Evolutionary conservation across 169 alveolate species (phyloP), one percentile per base, ranked within the genome.

Genomic region (Eimeria praecox): DNA sequence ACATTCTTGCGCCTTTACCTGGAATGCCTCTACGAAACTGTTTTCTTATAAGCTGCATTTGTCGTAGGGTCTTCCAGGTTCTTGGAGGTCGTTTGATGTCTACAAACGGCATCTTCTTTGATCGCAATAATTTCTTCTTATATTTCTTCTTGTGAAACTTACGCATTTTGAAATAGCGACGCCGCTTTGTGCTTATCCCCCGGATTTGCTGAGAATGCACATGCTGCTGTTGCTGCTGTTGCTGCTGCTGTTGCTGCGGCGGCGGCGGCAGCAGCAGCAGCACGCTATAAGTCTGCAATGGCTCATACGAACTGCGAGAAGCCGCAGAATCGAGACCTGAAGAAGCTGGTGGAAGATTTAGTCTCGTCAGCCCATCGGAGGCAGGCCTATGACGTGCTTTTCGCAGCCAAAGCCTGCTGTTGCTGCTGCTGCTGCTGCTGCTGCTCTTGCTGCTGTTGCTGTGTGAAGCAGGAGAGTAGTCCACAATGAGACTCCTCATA

Each of bases 111-210:
- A 92, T 73, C 35, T 92, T 92, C 71, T 92, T 92, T 35, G 87
- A 16, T 24, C 95, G 80, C 95, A 92, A 5, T 71, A 92, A 46
- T 85, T 59, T 75, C 95, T 92, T 92, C 83, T 92, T 92, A 91
- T 92, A 92, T 85, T 92, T 92, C 80, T 92, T 92, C 85, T 92
- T 92, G 90, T 92, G 95, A 30, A 92, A 92, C 62, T 92, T 92
- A 27, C 95, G 95, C 95, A 92, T 92, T 54, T 92, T 92, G 83
- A 92, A 92, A n/a, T 92, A 92, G 1, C 95, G 95, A 4, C 95
- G 95, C 9, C 95, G 64, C 35, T 59, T n/a, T 46, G 95, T 92
- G 85, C 95, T 92, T 30, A 92, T 92, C 52, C 62, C 18, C 22
- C 95, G 95, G 30, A 14, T 80, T 18, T 82, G 90, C 90, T 12